Evolutionary conservation across 108 stramenopile species (phyloP).

Genomic region (Skeletonema menzelii): DNA sequence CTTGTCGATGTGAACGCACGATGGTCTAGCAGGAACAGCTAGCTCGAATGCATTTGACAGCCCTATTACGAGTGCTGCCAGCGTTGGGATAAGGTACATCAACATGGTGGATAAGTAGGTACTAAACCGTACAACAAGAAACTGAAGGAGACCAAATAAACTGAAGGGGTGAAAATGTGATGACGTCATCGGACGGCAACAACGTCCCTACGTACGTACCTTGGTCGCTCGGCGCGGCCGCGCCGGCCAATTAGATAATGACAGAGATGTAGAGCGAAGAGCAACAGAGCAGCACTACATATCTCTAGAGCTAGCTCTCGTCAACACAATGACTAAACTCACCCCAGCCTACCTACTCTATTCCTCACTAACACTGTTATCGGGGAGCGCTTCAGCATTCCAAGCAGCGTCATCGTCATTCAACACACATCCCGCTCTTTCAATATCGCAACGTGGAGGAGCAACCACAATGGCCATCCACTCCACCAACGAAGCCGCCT

Average conservation of each 20-base stretch:
- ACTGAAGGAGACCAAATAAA: no score
- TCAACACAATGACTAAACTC: neutral
- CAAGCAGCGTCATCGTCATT: neutral
- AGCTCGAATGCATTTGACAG: conserved; percentile 1
- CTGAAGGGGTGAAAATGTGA: no score
- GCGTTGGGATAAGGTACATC: neutral
- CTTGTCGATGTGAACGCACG: conserved; percentile 24
- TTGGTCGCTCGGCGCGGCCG: no score
- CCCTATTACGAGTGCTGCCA: neutral
- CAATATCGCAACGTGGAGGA: neutral
- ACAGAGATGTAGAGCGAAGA: no score
- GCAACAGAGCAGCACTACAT: no score
- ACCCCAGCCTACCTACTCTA: neutral
- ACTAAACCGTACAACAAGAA: no score
- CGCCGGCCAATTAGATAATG: no score
- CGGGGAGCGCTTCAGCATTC: neutral
- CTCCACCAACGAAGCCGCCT: conserved; percentile 2
- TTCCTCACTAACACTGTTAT: neutral
- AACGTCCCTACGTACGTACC: no score
- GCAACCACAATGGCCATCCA: neutral
- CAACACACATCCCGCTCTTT: neutral
- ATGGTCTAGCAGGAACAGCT: conserved; percentile 13
- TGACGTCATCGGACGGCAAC: neutral
- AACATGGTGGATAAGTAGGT: no score
- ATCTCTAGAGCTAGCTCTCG: no score